A percentile compares a stretch with the other conserved stretches of the same genome.
Conservation (phyloP, 2,329 filamentous ascomycete species). For the Colletotrichum sp. region DNA sequence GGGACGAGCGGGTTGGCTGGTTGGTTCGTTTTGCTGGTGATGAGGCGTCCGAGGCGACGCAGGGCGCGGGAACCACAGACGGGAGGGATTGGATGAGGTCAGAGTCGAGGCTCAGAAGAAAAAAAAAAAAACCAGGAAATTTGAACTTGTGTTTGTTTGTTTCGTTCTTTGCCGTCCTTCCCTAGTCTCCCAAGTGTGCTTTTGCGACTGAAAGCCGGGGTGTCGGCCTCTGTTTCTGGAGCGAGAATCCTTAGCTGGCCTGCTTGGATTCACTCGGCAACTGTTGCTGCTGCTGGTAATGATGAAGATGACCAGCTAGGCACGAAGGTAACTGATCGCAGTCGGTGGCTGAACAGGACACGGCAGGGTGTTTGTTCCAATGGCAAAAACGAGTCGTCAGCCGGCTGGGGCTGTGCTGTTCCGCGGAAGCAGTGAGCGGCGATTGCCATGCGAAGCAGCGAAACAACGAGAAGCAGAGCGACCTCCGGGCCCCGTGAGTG, state of each 20-base stretch:
- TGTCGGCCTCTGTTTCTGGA: neutral
- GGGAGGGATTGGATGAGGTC: neutral
- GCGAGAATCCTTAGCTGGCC: neutral
- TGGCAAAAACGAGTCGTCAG: conserved; percentile 21
- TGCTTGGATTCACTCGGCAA: neutral
- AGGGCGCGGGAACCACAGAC: neutral
- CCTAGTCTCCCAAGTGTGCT: neutral
- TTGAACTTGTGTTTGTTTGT: neutral
- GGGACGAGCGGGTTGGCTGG: neutral
- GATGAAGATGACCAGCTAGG: neutral
- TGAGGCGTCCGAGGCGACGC: neutral
- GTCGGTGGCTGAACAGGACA: neutral
- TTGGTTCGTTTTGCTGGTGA: neutral
- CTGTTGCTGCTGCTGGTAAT: neutral
- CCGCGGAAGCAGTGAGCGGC: neutral
- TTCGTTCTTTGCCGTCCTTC: neutral
- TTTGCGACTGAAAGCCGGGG: neutral
- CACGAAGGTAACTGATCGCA: neutral
- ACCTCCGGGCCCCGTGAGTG: neutral
- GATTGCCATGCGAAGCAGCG: neutral
- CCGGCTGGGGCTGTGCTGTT: conserved; percentile 10
- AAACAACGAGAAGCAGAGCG: neutral
- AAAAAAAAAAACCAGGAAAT: neutral
- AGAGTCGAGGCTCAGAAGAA: neutral
- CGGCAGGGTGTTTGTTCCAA: neutral